Percentiles rank a stretch among this genome's conserved stretches.
These are phyloP conservation scores for Tuctoria greenei DNA, from an alignment of 176 grass and related monocot genomes.

Conservation along the genomic window DNA sequence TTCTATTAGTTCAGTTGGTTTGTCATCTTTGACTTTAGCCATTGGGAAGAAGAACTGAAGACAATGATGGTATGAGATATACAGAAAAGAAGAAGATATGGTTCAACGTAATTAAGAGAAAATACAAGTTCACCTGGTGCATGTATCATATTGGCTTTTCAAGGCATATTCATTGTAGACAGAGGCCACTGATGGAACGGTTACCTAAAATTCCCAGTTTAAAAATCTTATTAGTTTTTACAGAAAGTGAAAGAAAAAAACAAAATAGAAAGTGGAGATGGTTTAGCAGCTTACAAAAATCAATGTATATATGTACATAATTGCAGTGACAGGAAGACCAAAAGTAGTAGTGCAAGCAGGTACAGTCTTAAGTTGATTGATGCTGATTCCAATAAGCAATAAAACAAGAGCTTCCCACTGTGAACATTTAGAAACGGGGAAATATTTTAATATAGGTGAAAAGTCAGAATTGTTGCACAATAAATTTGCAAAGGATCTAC, in stretches of 20 bases:
- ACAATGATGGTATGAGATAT: conserved; percentile 28
- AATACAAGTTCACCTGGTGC: conserved; percentile 73
- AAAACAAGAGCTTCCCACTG: conserved; percentile 99
- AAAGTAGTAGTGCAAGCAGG: conserved; percentile 60
- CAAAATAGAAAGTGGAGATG: conserved; percentile 8
- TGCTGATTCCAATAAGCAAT: conserved; percentile 93
- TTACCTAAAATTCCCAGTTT: conserved; percentile 57
- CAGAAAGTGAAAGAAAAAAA: conserved; percentile 1
- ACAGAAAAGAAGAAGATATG: conserved; percentile 26
- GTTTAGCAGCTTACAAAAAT: conserved; percentile 80
- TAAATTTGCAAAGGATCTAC: conserved; percentile 3
- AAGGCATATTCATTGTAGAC: conserved; percentile 99
- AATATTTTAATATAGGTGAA: conserved; percentile 22
- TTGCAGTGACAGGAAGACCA: conserved; percentile 77
- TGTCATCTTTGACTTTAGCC: conserved; percentile 96
- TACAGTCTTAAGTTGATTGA: conserved; percentile 86
- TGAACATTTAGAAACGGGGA: conserved; percentile 11
- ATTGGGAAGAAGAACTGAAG: conserved; percentile 93
- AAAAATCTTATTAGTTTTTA: conserved; percentile 11
- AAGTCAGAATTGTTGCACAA: neutral
- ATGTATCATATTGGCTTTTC: conserved; percentile 99
- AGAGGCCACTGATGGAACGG: conserved; percentile 94
- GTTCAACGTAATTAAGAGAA: conserved; percentile 30
- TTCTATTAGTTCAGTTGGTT: conserved; percentile 60
- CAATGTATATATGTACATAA: conserved; percentile 85